These are phyloP conservation scores for Mortierella sp. DNA, from an alignment of 371 early-diverging fungal species.

Conservation along the genomic window DNA sequence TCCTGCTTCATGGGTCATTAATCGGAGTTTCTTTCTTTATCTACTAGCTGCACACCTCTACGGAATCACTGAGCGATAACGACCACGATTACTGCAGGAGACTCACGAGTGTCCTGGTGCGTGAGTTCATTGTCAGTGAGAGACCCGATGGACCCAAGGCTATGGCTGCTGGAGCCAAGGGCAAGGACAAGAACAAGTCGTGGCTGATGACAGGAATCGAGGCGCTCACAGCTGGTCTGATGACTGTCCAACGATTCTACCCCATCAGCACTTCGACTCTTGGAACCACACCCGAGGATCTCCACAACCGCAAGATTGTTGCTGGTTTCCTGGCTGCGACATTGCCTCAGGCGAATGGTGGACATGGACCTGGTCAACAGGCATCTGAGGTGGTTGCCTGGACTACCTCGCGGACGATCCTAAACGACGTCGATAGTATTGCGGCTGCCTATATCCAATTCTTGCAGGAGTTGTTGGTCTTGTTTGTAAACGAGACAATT, in stretches of 20 bases:
- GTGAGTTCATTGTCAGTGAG: constrained; percentile 48
- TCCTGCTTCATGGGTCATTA: neutral
- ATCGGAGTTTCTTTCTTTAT: neutral
- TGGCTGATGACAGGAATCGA: constrained; percentile 53
- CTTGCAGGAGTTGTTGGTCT: constrained; percentile 29
- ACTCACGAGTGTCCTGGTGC: constrained; percentile 40
- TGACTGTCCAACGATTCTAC: constrained; percentile 33
- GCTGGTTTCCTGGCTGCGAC: constrained; percentile 41
- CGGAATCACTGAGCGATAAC: constrained; percentile 28
- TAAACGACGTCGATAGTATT: constrained; percentile 40
- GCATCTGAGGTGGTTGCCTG: constrained; percentile 47
- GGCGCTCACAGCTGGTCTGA: constrained; percentile 44
- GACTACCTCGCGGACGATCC: constrained; percentile 49
- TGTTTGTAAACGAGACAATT: constrained; percentile 52
- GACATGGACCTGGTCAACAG: constrained; percentile 30
- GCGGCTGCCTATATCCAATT: constrained; percentile 43
- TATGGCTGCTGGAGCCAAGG: constrained; percentile 52
- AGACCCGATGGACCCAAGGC: constrained; percentile 45
- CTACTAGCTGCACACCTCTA: constrained; percentile 29
- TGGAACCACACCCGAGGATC: neutral
- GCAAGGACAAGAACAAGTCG: constrained; percentile 55
- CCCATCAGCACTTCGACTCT: neutral
- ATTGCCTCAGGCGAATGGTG: constrained; percentile 51
- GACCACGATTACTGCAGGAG: constrained; percentile 52
- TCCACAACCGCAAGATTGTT: constrained; percentile 24